Conservation (phyloP, 805 yeast genomes). For the Wickerhamomyces strasburgensis region DNA sequence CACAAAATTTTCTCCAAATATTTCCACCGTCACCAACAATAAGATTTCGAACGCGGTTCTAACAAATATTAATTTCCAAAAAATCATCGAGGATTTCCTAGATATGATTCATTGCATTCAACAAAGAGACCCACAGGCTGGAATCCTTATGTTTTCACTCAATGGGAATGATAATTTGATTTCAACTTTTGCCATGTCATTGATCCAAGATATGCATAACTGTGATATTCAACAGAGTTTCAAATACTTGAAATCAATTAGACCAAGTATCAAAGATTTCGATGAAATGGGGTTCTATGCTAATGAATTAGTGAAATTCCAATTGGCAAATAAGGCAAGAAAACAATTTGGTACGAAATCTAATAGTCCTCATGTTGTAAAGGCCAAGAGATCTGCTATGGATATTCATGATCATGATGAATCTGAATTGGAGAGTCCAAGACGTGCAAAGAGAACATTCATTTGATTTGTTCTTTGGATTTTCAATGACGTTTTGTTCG, state of each 20-base stretch:
- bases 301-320: slow-evolving; percentile 20
- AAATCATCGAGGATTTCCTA: slow-evolving; percentile 20
- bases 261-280: slow-evolving; percentile 23
- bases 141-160: slow-evolving; percentile 23
- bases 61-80: slow-evolving; percentile 23
- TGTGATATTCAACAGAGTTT: slow-evolving; percentile 22
- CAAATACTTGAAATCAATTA: slow-evolving; percentile 21
- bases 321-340: slow-evolving; percentile 16
- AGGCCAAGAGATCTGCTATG: slow-evolving; percentile 22
- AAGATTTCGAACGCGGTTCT: slow-evolving; percentile 21
- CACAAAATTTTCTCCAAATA: slow-evolving; percentile 21
- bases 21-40: slow-evolving; percentile 17
- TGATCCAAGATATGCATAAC: slow-evolving; percentile 19
- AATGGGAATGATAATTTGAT: slow-evolving; percentile 27
- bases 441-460: slow-evolving; percentile 21
- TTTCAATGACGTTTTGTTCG: no score
- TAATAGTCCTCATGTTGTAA: slow-evolving; percentile 4
- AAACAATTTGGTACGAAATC: slow-evolving; percentile 19
- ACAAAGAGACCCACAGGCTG: slow-evolving; percentile 22
- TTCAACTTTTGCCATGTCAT: slow-evolving; percentile 20
- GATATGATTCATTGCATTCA: slow-evolving; percentile 17
- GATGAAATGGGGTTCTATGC: slow-evolving; percentile 22
- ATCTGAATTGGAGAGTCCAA: slow-evolving; percentile 21
- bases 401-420: slow-evolving; percentile 24
- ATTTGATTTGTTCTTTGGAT: slow-evolving; percentile 1